Evolutionary conservation across 257 asterid genomes (phyloP).

Genomic region (Hygrophila difformis): DNA sequence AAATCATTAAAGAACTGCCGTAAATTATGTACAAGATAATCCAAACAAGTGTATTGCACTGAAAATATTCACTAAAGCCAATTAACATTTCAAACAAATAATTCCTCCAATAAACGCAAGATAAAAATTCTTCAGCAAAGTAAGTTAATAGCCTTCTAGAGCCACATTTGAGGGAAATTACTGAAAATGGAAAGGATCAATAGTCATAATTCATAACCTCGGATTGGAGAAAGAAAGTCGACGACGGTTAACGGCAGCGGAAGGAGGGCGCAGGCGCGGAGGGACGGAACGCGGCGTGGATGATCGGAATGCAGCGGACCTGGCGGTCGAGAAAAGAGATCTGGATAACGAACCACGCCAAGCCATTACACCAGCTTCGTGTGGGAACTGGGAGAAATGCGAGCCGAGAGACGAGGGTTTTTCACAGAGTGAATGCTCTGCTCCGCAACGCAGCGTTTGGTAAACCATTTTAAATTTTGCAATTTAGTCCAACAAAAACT

Average conservation of each 20-base stretch:
- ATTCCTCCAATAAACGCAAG: no score
- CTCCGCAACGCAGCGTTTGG: not conserved
- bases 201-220: slow-evolving; percentile 34
- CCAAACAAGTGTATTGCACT: no score
- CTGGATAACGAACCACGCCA: slow-evolving; percentile 86
- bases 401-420: not conserved
- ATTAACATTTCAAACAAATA: not conserved
- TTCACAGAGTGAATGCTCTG: not conserved
- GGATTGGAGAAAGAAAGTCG: slow-evolving; percentile 68
- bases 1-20: no score
- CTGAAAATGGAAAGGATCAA: not conserved
- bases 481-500: no score
- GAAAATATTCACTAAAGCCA: not conserved
- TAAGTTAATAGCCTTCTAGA: not conserved
- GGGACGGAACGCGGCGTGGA: slow-evolving; percentile 36
- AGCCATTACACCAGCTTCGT: slow-evolving; percentile 43
- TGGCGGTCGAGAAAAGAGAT: slow-evolving; percentile 52
- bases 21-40: no score
- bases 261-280: slow-evolving; percentile 45
- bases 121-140: not conserved
- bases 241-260: slow-evolving; percentile 28
- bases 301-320: slow-evolving; percentile 66
- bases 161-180: not conserved
- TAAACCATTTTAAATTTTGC: not conserved
- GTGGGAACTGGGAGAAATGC: not conserved